Conservation (phyloP, 2,329 filamentous ascomycete species). For the Kalaharituber pfeilii region DNA sequence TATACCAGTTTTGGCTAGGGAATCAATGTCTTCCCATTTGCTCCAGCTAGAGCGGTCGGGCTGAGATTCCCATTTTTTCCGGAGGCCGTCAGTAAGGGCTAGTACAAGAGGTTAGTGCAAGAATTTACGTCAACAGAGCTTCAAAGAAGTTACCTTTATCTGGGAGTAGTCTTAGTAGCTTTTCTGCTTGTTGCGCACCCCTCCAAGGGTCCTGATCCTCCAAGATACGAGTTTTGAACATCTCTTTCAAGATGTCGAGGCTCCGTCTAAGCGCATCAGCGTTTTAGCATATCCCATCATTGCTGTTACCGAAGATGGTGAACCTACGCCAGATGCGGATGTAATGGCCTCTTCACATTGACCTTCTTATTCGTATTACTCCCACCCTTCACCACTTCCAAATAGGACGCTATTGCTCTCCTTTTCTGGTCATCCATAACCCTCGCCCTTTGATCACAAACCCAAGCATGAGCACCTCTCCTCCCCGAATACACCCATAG, state of each 20-base stretch:
- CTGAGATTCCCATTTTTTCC: constrained; percentile 77
- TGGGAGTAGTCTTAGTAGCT: constrained; percentile 68
- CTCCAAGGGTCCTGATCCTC: constrained; percentile 74
- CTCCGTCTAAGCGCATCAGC: constrained; percentile 42
- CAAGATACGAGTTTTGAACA: constrained; percentile 73
- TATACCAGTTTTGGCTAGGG: constrained; percentile 58
- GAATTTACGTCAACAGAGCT: background rate
- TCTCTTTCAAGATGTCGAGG: constrained; percentile 62
- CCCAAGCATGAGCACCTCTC: constrained; percentile 93
- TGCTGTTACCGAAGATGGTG: no score
- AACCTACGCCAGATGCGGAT: constrained; percentile 63
- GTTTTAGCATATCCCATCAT: background rate
- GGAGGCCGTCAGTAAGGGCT: constrained; percentile 55
- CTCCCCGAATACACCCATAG: constrained; percentile 97
- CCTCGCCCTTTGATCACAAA: constrained; percentile 78
- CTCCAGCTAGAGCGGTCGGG: constrained; percentile 56
- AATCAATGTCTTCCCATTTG: constrained; percentile 92
- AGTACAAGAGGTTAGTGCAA: background rate
- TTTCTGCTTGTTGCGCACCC: constrained; percentile 49
- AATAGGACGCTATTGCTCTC: constrained; percentile 68
- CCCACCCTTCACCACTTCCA: constrained; percentile 78
- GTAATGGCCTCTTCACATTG: constrained; percentile 65
- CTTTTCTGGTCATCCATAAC: constrained; percentile 72
- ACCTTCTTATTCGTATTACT: constrained; percentile 74
- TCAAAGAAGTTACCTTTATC: constrained; percentile 43